Base-by-base conservation (phyloP, 2,329 filamentous ascomycete genomes). In the Erysiphe pulchra region DNA sequence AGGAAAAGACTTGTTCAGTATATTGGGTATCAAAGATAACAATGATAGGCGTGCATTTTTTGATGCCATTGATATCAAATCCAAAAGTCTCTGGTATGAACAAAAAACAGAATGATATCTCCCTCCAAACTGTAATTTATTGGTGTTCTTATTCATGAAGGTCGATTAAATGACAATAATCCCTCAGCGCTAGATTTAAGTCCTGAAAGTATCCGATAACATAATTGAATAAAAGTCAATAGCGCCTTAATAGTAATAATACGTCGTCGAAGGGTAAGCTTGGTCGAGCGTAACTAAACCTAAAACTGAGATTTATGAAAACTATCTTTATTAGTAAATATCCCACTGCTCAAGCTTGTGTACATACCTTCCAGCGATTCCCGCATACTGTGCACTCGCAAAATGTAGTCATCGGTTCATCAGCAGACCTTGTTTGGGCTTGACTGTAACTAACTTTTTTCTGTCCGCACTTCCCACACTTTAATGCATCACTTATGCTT, bases 381-480 rank as follows among this genome's bases (percentile, higher is more conserved):
- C 76, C 76, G 56, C 76, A 80, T 51, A 72, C 67, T 57, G 73
- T 74, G 57, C 76, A 80, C 59, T 78, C 74, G 63, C 76, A 80
- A 60, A 80, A 80, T 33, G 76, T 80, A 50, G 76, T 80, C 76
- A 80, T 80, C 53, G 87, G 87, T 65, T 95, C 90, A 71, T 98
- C 90, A 52, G 90, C 90, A 65, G 75, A 81, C 52, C 90, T 73
- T 14, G 90, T 98, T 68, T 98, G 90, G 4, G 90, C 90, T 65
- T 98, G 90, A 43, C 75, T 84, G 63, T 98, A 98, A 62, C 80
- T 85, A 58, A 95, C 90, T 68, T 84, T 86, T 68, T 81, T 86
- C 70, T 92, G 71, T 56, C 81, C 81, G 64, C 90, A 98, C 62
- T 85, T 86, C 57, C 84, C 75, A 65, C 90, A 98, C 63, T 83